Conservation (phyloP, 768 basidiomycete genomes). For the Boletus sensibilis region DNA sequence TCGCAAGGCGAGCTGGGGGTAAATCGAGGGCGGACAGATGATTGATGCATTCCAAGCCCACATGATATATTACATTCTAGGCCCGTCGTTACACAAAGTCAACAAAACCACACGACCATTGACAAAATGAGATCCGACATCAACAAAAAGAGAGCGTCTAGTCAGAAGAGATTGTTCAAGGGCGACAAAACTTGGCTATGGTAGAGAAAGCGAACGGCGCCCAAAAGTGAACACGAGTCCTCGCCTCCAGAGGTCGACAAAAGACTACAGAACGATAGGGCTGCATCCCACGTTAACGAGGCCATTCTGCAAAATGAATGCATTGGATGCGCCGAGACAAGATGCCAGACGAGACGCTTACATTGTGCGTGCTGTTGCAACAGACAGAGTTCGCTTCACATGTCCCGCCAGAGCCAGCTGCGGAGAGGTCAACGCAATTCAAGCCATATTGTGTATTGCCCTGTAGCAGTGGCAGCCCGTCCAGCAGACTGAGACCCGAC, state of each 20-base stretch:
- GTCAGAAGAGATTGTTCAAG: conserved; percentile 8
- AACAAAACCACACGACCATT: conserved; percentile 14
- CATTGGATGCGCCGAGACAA: not conserved
- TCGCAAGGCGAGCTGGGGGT: conserved; percentile 24
- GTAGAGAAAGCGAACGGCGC: conserved; percentile 22
- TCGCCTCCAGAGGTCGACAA: conserved; percentile 3
- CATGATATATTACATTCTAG: conserved; percentile 11
- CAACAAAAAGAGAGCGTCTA: conserved; percentile 27
- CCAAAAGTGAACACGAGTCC: conserved; percentile 1
- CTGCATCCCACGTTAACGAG: conserved; percentile 29
- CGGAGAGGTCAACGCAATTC: conserved; percentile 19
- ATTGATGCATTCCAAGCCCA: not conserved
- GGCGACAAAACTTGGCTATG: conserved; percentile 14
- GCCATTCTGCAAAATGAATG: conserved; percentile 14
- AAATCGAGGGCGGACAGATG: conserved; percentile 23
- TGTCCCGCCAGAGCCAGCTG: conserved; percentile 24
- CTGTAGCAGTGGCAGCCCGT: not conserved
- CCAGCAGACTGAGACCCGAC: conserved; percentile 6
- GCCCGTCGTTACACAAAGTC: conserved; percentile 4
- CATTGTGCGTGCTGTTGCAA: conserved; percentile 20
- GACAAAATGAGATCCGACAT: conserved; percentile 21
- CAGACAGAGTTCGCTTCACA: conserved; percentile 24
- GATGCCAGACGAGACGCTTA: not conserved
- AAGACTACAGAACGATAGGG: conserved; percentile 9
- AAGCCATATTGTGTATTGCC: conserved; percentile 15